Percentiles rank a stretch among this genome's conserved stretches.
Conservation (phyloP, 352 stramenopile genomes). For the Aphanomyces cochlioides region DNA sequence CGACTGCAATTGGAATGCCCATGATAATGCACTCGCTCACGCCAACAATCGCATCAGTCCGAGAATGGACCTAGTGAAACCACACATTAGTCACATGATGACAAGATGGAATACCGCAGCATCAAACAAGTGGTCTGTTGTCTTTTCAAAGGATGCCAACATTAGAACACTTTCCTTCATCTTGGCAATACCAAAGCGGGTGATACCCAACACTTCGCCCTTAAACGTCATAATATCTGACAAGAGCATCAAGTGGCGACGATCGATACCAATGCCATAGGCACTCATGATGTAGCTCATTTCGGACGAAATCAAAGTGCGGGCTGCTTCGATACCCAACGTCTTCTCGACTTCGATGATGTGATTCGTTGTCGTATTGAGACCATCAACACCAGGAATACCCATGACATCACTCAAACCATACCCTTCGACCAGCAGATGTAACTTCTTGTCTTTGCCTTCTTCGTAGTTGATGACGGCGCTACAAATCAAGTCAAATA, state of each 20-base stretch:
- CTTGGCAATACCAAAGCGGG: conserved; percentile 98
- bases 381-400: conserved; percentile 94
- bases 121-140: conserved; percentile 99
- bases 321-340: conserved; percentile 97
- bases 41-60: conserved; percentile 97
- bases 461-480: conserved; percentile 99
- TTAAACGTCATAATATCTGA: conserved; percentile 99
- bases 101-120: conserved; percentile 65
- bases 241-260: conserved; percentile 97
- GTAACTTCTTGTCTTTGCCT: conserved; percentile 72
- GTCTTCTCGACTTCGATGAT: conserved; percentile 97
- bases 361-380: conserved; percentile 97
- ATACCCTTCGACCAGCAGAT: conserved; percentile 99
- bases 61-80: conserved; percentile 83
- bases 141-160: conserved; percentile 99
- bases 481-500: background rate
- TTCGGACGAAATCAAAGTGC: conserved; percentile 95
- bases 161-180: conserved; percentile 99
- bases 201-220: conserved; percentile 84
- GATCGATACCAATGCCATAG: conserved; percentile 99
- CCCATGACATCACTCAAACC: conserved; percentile 98
- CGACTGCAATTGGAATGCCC: conserved; percentile 98
- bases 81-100: background rate
- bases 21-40: conserved; percentile 99
- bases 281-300: conserved; percentile 99